These are phyloP conservation scores for Viola odorata DNA, from an alignment of 345 rosid genomes.

Conservation along the genomic window DNA sequence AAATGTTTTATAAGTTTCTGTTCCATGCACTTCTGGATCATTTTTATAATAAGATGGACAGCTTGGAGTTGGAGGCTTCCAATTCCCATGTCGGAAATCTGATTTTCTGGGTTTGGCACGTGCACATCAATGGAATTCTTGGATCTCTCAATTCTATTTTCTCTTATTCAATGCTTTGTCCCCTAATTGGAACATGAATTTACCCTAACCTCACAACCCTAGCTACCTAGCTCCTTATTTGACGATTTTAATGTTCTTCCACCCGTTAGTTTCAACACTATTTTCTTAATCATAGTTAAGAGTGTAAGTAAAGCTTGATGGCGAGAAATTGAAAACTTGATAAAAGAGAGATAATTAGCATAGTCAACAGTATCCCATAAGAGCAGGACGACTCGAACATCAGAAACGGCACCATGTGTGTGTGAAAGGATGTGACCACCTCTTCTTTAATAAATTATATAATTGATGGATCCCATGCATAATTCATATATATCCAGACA, in stretches of 20 bases:
- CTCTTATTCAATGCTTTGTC: conserved; percentile 16
- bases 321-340: neutral
- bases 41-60: neutral
- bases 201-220: neutral
- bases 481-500: neutral
- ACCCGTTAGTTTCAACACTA: too few species aligned
- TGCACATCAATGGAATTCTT: conserved; percentile 14
- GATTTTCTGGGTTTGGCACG: neutral
- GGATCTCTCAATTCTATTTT: conserved; percentile 15
- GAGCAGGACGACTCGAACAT: conserved; percentile 5
- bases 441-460: neutral
- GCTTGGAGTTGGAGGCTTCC: conserved; percentile 12
- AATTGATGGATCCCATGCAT: too few species aligned
- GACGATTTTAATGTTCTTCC: neutral
- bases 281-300: neutral
- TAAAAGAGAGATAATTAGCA: neutral
- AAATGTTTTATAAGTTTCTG: conserved; percentile 1
- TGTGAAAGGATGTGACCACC: conserved; percentile 2
- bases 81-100: conserved; percentile 20
- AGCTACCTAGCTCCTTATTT: neutral
- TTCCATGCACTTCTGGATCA: neutral
- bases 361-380: neutral
- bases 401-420: conserved; percentile 5
- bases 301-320: neutral
- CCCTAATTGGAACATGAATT: neutral